Percentiles rank a stretch among this genome's conserved stretches.
These are phyloP conservation scores for Fonsecaea multimorphosa DNA, from an alignment of 2,329 filamentous ascomycete species.

Conservation along the genomic window DNA sequence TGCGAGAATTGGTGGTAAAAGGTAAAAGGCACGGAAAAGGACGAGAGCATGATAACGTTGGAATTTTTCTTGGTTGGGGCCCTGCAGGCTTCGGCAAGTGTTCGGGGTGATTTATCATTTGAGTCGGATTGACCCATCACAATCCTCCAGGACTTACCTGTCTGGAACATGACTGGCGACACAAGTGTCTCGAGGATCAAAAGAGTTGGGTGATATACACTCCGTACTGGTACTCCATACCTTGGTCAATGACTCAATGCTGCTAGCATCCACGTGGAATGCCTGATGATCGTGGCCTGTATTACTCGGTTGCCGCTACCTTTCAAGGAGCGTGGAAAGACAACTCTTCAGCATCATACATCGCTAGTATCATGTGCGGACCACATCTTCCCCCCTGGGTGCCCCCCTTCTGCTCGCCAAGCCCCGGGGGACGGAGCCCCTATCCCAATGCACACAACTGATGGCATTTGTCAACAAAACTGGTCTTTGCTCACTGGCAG, in stretches of 20 bases:
- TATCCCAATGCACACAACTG: neutral
- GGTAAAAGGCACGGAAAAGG: neutral
- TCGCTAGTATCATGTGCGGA: neutral
- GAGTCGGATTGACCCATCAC: neutral
- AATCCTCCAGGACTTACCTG: neutral
- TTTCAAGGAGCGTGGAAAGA: neutral
- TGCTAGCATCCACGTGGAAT: slow-evolving; percentile 10
- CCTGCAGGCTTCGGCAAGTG: slow-evolving; percentile 12
- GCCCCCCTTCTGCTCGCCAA: neutral
- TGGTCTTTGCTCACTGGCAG: neutral
- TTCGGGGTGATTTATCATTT: slow-evolving; percentile 12
- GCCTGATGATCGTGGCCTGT: slow-evolving; percentile 3
- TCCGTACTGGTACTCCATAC: no score
- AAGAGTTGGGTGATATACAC: slow-evolving; percentile 10
- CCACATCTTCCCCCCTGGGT: neutral
- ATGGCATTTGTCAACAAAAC: neutral
- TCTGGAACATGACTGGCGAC: neutral
- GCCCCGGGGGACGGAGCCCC: neutral
- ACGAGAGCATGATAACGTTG: slow-evolving; percentile 3
- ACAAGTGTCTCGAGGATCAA: slow-evolving; percentile 3
- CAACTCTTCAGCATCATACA: neutral
- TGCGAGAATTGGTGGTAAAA: neutral
- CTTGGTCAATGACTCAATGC: neutral
- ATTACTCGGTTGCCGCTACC: slow-evolving; percentile 5
- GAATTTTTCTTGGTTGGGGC: neutral